Base-by-base conservation (phyloP, 257 asterid genomes). In the Coffea canephora region DNA sequence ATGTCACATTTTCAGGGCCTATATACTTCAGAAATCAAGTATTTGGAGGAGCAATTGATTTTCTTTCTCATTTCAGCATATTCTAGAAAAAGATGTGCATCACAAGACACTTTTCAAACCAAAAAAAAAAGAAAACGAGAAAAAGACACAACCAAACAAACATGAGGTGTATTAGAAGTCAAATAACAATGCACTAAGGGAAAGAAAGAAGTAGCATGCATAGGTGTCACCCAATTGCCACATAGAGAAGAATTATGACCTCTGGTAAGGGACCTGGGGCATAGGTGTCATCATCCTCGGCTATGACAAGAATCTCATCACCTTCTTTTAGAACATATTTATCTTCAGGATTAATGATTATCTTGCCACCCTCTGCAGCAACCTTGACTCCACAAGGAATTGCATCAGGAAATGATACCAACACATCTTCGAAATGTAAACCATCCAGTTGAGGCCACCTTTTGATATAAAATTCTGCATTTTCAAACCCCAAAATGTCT, bases 201-300 rank as follows among this genome's bases (percentile, higher is more conserved):
- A 67, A 59, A 74, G 36, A 46, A 36, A 18, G 23, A 39, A 7
- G 7, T 15, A 16, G 71, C 27, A 39, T 49, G 43, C 55, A 39
- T 34, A 31, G 39, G 74, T 52, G 61, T 48, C 75, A 75, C 70
- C 73, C 77, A 6, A 54, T 41, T 57, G 72, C 41, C 11, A 77
- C 19, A 66, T 27, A 82, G 69, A 78, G 88, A 69, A 69, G 85
- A 80, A 80, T 77, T 71, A 79, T 75, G 82, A 95, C 97, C 98
- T 93, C 86, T n/a, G 96, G 93, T 76, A 91, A 74, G 85, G 97
- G 90, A 80, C 91, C 90, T 46, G 99, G 99, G 79, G 94, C 90
- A 86, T 95, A 95, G 66, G 99, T 95, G 89, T 95, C 99, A 85
- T 95, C 99, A 82, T 95, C 99, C 88, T 95, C 99, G 41, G 99